These are phyloP conservation scores for Xanthoconium stramineum DNA, from an alignment of 768 basidiomycete species.

Conservation along the genomic window DNA sequence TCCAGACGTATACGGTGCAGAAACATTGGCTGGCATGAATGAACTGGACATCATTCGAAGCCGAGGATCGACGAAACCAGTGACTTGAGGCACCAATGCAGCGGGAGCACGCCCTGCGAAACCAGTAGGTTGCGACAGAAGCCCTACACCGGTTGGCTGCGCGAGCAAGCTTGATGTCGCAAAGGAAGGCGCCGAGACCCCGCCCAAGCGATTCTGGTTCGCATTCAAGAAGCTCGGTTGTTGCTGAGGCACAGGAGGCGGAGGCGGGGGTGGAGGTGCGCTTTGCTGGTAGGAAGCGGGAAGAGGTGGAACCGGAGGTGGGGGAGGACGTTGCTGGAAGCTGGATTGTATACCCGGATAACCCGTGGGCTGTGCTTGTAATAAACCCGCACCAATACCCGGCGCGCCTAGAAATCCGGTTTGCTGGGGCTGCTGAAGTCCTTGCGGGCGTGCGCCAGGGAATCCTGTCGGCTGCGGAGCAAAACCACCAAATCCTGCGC, in stretches of 20 bases:
- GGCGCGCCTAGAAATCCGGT: conserved; percentile 42
- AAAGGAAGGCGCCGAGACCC: conserved; percentile 19
- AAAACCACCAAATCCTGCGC: conserved; percentile 38
- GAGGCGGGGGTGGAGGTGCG: conserved; percentile 35
- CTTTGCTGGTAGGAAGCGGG: conserved; percentile 60
- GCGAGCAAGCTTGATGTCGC: conserved; percentile 8
- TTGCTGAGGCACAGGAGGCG: conserved; percentile 31
- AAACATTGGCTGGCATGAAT: conserved; percentile 79
- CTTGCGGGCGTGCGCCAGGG: conserved; percentile 35
- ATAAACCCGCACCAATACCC: conserved; percentile 30
- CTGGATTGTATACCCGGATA: conserved; percentile 27
- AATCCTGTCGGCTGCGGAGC: conserved; percentile 63
- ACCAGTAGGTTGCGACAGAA: conserved; percentile 37
- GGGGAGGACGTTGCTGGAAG: conserved; percentile 37
- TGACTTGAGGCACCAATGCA: conserved; percentile 67
- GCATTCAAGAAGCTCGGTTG: conserved; percentile 52
- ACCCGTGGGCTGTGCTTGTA: conserved; percentile 55
- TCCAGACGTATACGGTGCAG: conserved; percentile 55
- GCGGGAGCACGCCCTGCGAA: conserved; percentile 43
- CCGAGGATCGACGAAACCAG: conserved; percentile 80
- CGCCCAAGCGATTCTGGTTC: conserved; percentile 48
- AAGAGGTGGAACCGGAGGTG: conserved; percentile 64
- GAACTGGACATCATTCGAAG: conserved; percentile 86
- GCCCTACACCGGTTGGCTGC: conserved; percentile 24
- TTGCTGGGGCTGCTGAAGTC: conserved; percentile 43